Percentiles rank a stretch among this genome's conserved stretches.
These are phyloP conservation scores for Lepidium campestre DNA, from an alignment of 441 rosid genomes.

Conservation along the genomic window DNA sequence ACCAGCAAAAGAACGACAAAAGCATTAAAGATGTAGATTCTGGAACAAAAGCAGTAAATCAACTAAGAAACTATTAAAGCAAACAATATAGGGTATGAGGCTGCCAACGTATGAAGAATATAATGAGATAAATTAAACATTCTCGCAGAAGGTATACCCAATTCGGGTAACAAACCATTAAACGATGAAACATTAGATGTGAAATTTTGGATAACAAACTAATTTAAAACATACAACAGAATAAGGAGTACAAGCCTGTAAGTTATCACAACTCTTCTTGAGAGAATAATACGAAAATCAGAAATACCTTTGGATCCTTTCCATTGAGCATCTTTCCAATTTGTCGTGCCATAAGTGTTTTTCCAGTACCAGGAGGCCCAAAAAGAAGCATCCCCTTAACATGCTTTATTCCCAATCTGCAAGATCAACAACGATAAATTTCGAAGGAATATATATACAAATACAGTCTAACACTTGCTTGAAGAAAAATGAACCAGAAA, in stretches of 20 bases:
- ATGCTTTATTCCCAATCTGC: slow-evolving; percentile 94
- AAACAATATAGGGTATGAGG: not conserved
- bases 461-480: slow-evolving; percentile 11
- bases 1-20: slow-evolving; percentile 24
- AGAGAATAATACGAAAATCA: not conserved
- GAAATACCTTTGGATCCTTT: slow-evolving; percentile 91
- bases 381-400: slow-evolving; percentile 97
- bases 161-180: not conserved
- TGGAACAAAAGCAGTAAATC: not conserved
- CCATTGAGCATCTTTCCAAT: slow-evolving; percentile 99
- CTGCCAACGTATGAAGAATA: not conserved
- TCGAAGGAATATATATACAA: slow-evolving; percentile 15
- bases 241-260: not conserved
- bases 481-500: slow-evolving; percentile 25
- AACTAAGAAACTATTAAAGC: not conserved
- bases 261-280: not conserved
- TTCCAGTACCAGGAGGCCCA: slow-evolving; percentile 99
- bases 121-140: not conserved
- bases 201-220: not conserved
- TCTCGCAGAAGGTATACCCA: not conserved
- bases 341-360: slow-evolving; percentile 98
- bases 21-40: slow-evolving; percentile 1
- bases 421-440: slow-evolving; percentile 28
- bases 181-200: not conserved
- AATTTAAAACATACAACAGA: not conserved